Percentiles rank a stretch among this genome's conserved stretches.
Evolutionary conservation across 192 early-diverging fungal genomes (phyloP).

Genomic region (Podila epicladia): DNA sequence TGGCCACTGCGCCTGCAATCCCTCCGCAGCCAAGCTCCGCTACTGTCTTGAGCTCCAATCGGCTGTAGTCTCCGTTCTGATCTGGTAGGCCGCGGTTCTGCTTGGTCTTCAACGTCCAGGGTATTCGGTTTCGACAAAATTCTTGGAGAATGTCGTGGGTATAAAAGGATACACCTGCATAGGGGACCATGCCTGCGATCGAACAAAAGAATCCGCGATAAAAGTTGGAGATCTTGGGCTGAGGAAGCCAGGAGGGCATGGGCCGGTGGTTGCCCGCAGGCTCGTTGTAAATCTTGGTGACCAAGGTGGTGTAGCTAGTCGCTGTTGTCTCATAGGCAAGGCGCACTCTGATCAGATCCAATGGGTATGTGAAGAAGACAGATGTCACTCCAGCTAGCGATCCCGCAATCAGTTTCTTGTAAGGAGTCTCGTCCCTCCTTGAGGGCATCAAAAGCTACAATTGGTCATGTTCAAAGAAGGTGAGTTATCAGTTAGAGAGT

Average conservation of each 20-base stretch:
- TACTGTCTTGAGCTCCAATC: constrained; percentile 70
- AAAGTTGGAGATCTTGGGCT: constrained; percentile 70
- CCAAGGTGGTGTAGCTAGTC: constrained; percentile 26
- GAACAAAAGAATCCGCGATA: constrained; percentile 92
- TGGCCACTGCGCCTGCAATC: constrained; percentile 83
- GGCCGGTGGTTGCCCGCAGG: constrained; percentile 53
- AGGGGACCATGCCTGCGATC: constrained; percentile 92
- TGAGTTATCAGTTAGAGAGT: neutral
- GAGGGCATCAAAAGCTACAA: constrained; percentile 71
- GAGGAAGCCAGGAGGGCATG: constrained; percentile 1
- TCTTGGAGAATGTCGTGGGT: constrained; percentile 79
- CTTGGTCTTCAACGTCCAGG: constrained; percentile 25
- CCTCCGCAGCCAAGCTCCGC: constrained; percentile 85
- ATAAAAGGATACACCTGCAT: constrained; percentile 93
- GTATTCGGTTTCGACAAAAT: constrained; percentile 54
- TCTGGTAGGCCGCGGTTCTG: constrained; percentile 27
- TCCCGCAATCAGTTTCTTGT: constrained; percentile 81
- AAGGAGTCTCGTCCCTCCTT: constrained; percentile 64
- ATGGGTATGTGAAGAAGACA: constrained; percentile 87
- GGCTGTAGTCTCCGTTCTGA: constrained; percentile 25
- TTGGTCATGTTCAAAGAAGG: neutral
- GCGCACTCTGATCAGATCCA: constrained; percentile 92
- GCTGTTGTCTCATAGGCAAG: constrained; percentile 81
- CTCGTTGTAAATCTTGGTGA: constrained; percentile 78
- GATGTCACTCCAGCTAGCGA: constrained; percentile 83